Evolutionary conservation across 1,284 basidiomycete genomes (phyloP).

Genomic region (Sporisorium reilianum): DNA sequence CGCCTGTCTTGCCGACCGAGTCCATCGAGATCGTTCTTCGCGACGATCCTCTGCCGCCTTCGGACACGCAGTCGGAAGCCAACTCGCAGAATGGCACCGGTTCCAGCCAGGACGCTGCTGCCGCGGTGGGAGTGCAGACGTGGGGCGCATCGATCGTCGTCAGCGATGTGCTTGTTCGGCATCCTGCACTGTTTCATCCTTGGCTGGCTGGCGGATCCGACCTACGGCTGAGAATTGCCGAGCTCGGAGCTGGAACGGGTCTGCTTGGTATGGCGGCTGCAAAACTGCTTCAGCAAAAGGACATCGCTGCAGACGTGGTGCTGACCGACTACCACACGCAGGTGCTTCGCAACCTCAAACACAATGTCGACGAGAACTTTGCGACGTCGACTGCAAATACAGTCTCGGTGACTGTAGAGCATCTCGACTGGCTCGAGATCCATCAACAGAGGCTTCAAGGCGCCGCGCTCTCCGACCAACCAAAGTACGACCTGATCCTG

Average conservation of each 20-base stretch:
- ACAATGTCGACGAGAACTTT: constrained; percentile 44
- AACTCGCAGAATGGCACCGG: constrained; percentile 3
- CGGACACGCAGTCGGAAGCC: constrained; percentile 24
- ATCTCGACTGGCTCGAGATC: constrained; percentile 43
- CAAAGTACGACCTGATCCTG: constrained; percentile 38
- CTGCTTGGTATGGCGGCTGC: constrained; percentile 48
- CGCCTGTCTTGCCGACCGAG: background rate
- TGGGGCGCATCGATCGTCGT: constrained; percentile 49
- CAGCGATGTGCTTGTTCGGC: constrained; percentile 39
- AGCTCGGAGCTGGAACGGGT: constrained; percentile 51
- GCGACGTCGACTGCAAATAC: background rate
- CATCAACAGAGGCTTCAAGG: constrained; percentile 19
- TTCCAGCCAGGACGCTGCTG: constrained; percentile 42
- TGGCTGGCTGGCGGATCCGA: background rate
- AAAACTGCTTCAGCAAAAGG: constrained; percentile 23
- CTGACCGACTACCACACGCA: constrained; percentile 49
- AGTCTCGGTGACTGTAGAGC: constrained; percentile 35
- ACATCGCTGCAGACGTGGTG: constrained; percentile 27
- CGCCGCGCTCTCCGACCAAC: background rate
- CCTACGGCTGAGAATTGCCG: constrained; percentile 22
- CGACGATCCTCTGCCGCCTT: constrained; percentile 48
- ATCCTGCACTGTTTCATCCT: constrained; percentile 34
- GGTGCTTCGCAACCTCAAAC: constrained; percentile 36
- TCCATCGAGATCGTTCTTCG: constrained; percentile 31
- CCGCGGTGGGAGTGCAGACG: constrained; percentile 50